These are phyloP conservation scores for Calocybe indica DNA, from an alignment of 768 basidiomycete genomes.

Conservation along the genomic window DNA sequence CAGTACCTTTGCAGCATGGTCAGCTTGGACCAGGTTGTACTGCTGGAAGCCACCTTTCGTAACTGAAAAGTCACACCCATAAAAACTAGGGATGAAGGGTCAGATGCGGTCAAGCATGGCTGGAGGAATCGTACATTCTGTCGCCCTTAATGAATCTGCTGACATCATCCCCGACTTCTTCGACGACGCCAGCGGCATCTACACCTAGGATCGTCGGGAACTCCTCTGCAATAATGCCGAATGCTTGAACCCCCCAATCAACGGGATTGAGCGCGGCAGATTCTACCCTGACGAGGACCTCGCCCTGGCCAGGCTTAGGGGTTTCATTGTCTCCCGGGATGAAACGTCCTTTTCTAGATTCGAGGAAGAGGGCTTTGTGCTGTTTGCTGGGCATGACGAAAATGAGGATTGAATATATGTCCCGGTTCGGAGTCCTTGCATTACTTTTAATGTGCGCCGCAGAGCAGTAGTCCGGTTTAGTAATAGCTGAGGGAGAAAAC, in stretches of 20 bases:
- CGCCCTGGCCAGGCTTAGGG: conserved; percentile 25
- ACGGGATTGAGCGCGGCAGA: conserved; percentile 39
- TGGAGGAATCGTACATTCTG: conserved; percentile 36
- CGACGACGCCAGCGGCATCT: conserved; percentile 48
- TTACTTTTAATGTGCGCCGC: no score
- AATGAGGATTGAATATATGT: no score
- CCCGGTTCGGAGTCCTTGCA: no score
- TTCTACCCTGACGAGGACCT: conserved; percentile 36
- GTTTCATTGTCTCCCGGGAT: conserved; percentile 8
- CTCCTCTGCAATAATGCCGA: conserved; percentile 28
- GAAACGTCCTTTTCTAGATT: conserved; percentile 12
- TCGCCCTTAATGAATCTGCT: conserved; percentile 44
- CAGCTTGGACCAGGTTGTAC: conserved; percentile 5
- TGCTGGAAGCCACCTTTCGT: conserved; percentile 17
- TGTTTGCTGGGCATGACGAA: neutral
- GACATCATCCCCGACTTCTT: conserved; percentile 46
- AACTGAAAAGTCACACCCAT: conserved; percentile 1
- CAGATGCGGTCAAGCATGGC: no score
- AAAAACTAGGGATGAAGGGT: conserved; percentile 2
- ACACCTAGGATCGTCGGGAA: conserved; percentile 43
- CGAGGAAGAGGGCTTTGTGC: conserved; percentile 21
- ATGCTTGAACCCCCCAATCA: conserved; percentile 45
- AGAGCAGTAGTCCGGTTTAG: no score
- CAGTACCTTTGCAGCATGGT: neutral
- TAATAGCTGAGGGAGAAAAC: no score